Base-by-base conservation (phyloP, 2,329 filamentous ascomycete genomes). In the Onygena corvina region DNA sequence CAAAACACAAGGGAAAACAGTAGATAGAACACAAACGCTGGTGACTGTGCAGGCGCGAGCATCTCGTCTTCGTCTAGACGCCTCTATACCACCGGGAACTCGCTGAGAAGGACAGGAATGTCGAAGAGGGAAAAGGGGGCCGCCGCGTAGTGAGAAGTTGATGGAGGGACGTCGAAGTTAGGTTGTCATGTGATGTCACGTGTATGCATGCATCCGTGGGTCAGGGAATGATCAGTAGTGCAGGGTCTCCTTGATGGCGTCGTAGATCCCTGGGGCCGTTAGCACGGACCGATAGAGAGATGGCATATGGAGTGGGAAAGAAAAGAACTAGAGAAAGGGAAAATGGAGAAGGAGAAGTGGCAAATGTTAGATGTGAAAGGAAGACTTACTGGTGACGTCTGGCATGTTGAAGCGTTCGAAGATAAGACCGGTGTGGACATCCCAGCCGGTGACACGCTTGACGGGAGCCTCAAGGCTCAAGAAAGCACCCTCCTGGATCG, bases 401-500 rank as follows among this genome's bases (percentile, higher is more conserved):
- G 89, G 89, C 49, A 93, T 72, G 61, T 88, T 81, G 55, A 86
- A 86, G 61, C 75, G 79, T 66, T 95, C 89, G 66, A 79, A 95
- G 30, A 83, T 64, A 60, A 95, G 66, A 0, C 86, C 84, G 27
- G 81, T 82, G 63, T 90, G 89, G 47, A 85, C 88, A 61, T 83
- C 86, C 85, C 86, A 94, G n/a, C 89, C 88, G 2, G 86, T 85
- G 3, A 95, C 82, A 46, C 89, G 77, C 56, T 81, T 78, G 5
- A 95, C 85, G 0, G 89, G 89, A 3, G 89, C 88, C 61, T 94
- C 88, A 23, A 95, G 69, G 2, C 82, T 75, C 54, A 92, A 64
- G 62, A 95, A 95, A 0, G 87, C 90, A 50, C 84, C 80, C 57
- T 92, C 86, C 64, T 94, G 88, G 47, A 95, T 85, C 1, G 84